Evolutionary conservation across 1,139 yeast genomes (phyloP).

Genomic region (Kurtzmaniella natalensis): DNA sequence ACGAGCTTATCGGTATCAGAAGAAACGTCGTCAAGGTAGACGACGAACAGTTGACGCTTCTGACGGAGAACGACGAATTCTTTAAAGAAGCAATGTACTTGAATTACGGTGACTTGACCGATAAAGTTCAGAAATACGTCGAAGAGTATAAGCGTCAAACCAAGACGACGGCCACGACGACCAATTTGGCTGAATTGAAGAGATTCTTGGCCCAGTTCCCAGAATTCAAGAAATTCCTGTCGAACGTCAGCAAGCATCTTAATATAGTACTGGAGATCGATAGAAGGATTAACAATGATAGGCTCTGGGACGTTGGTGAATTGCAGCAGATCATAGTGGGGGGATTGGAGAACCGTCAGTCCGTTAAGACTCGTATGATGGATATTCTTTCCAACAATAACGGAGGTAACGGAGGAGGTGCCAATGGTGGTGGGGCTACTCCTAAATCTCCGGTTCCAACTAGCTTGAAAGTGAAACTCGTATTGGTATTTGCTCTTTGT

Average conservation of each 20-base stretch:
- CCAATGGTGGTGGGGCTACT: too few species aligned
- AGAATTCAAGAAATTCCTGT: conserved; percentile 80
- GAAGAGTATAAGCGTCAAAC: conserved; percentile 79
- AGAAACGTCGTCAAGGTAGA: conserved; percentile 73
- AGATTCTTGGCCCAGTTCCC: conserved; percentile 89
- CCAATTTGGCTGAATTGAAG: conserved; percentile 83
- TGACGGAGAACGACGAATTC: conserved; percentile 60
- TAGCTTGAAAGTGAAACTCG: conserved; percentile 41
- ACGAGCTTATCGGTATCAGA: conserved; percentile 77
- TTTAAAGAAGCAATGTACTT: conserved; percentile 76
- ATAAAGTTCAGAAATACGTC: conserved; percentile 79
- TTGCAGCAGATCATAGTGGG: conserved; percentile 82
- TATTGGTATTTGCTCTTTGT: conserved; percentile 68
- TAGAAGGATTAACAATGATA: conserved; percentile 51
- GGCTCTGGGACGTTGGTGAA: conserved; percentile 84
- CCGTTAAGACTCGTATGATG: conserved; percentile 22
- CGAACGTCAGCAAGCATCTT: conserved; percentile 92
- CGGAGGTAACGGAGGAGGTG: too few species aligned
- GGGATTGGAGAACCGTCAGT: conserved; percentile 38
- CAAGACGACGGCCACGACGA: conserved; percentile 56
- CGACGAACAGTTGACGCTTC: conserved; percentile 26
- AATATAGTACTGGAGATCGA: conserved; percentile 84
- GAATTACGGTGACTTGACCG: conserved; percentile 94
- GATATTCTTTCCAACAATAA: conserved; percentile 12
- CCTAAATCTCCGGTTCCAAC: conserved; percentile 19